Conservation (phyloP, 257 asterid species). For the Thymus quinquecostatus region DNA sequence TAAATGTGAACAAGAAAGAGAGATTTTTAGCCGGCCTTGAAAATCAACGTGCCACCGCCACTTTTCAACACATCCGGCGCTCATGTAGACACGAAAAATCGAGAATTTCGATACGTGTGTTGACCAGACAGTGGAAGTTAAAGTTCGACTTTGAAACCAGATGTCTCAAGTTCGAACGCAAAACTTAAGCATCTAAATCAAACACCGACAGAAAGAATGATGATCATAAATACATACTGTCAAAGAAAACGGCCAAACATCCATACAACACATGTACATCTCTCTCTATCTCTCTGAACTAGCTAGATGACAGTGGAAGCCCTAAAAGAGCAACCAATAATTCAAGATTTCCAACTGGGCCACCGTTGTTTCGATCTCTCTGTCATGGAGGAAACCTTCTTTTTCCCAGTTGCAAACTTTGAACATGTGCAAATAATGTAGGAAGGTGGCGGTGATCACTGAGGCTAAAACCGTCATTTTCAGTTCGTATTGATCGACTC, state of each 20-base stretch:
- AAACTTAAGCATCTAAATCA: neutral
- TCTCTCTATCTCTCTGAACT: constrained; percentile 1
- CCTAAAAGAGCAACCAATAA: constrained; percentile 37
- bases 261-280: constrained; percentile 53
- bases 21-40: too few relatives aligned
- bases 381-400: constrained; percentile 45
- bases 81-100: neutral
- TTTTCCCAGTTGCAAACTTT: constrained; percentile 39
- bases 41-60: neutral
- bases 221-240: constrained; percentile 37
- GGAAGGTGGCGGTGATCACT: constrained; percentile 25
- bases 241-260: constrained; percentile 33
- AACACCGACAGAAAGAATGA: constrained; percentile 33
- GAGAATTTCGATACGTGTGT: too few relatives aligned
- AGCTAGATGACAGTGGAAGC: constrained; percentile 5
- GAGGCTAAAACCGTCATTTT: constrained; percentile 36
- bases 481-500: constrained; percentile 33
- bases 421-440: constrained; percentile 38
- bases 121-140: too few relatives aligned
- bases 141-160: too few relatives aligned
- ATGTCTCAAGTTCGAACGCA: too few relatives aligned
- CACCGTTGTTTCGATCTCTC: constrained; percentile 31
- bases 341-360: constrained; percentile 38
- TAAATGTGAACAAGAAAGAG: too few relatives aligned
- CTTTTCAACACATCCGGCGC: neutral